A percentile compares a stretch with the other conserved stretches of the same genome.
Conservation (phyloP, 345 rosid genomes). For the Fremontodendron californicum region DNA sequence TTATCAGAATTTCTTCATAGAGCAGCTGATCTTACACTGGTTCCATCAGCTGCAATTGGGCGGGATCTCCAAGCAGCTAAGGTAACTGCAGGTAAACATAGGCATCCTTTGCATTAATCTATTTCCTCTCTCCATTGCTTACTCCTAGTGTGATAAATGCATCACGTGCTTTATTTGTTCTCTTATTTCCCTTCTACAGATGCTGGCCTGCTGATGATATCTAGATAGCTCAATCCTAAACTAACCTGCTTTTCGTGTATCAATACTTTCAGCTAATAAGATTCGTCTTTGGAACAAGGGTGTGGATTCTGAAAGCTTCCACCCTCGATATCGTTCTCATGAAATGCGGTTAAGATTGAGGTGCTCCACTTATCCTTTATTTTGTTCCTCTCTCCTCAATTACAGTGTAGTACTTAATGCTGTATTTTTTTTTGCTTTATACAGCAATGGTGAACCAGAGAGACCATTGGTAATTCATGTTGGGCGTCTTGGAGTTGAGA, state of each 20-base stretch:
- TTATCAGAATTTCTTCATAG: conserved; percentile 89
- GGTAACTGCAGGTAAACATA: conserved; percentile 77
- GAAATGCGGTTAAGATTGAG: conserved; percentile 93
- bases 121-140: background rate
- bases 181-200: background rate
- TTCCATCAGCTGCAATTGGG: conserved; percentile 90
- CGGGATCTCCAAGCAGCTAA: conserved; percentile 79
- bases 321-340: conserved; percentile 66
- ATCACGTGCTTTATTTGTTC: background rate
- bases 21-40: conserved; percentile 97
- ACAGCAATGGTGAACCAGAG: conserved; percentile 89
- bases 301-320: conserved; percentile 90
- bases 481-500: conserved; percentile 95
- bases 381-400: background rate
- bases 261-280: conserved; percentile 61
- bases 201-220: background rate
- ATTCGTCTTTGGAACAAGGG: conserved; percentile 99
- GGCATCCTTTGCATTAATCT: background rate
- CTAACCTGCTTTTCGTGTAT: conserved; percentile 18
- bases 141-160: background rate
- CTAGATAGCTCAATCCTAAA: conserved; percentile 3
- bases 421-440: conserved; percentile 19
- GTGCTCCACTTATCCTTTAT: conserved; percentile 24
- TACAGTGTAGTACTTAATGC: background rate
- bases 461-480: conserved; percentile 90